A percentile compares a stretch with the other conserved stretches of the same genome.
Conservation (phyloP, 305 asterid genomes). For the Plantago coronopus region DNA sequence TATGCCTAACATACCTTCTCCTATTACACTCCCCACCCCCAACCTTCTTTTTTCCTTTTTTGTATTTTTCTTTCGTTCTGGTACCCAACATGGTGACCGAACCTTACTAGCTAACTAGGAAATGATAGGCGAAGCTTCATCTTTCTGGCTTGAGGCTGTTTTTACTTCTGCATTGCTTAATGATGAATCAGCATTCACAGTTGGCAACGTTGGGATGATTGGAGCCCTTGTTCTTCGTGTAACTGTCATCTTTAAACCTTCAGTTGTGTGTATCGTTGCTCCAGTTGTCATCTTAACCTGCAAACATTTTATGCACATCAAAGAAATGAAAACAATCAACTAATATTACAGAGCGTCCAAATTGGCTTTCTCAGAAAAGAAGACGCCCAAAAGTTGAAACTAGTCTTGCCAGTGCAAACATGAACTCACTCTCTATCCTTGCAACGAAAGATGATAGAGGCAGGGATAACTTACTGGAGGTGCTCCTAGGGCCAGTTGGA, state of each 20-base stretch:
- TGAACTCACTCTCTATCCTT: not conserved
- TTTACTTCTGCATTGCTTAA: slow-evolving; percentile 29
- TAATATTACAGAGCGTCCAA: not conserved
- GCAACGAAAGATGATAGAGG: not conserved
- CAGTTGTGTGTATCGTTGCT: slow-evolving; percentile 95
- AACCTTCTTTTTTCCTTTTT: too few species aligned
- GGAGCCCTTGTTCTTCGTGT: slow-evolving; percentile 64
- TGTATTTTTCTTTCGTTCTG: not conserved
- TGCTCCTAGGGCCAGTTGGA: slow-evolving; percentile 85
- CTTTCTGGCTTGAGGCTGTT: slow-evolving; percentile 39
- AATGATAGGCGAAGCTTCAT: slow-evolving; percentile 39
- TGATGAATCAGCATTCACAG: slow-evolving; percentile 37
- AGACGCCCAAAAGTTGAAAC: not conserved
- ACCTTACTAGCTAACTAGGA: slow-evolving; percentile 22
- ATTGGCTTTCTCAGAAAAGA: too few species aligned
- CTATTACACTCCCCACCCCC: not conserved
- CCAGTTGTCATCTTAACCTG: slow-evolving; percentile 98
- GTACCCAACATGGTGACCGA: not conserved
- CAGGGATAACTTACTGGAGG: slow-evolving; percentile 82
- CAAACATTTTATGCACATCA: slow-evolving; percentile 9
- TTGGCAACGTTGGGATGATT: slow-evolving; percentile 52
- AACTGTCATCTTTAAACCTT: slow-evolving; percentile 84
- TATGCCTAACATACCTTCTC: not conserved
- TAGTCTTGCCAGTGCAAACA: not conserved
- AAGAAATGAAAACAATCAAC: too few species aligned